A percentile compares a stretch with the other conserved stretches of the same genome.
Evolutionary conservation across 1,139 yeast species (phyloP).

Genomic region (Kurtzmaniella natalensis): DNA sequence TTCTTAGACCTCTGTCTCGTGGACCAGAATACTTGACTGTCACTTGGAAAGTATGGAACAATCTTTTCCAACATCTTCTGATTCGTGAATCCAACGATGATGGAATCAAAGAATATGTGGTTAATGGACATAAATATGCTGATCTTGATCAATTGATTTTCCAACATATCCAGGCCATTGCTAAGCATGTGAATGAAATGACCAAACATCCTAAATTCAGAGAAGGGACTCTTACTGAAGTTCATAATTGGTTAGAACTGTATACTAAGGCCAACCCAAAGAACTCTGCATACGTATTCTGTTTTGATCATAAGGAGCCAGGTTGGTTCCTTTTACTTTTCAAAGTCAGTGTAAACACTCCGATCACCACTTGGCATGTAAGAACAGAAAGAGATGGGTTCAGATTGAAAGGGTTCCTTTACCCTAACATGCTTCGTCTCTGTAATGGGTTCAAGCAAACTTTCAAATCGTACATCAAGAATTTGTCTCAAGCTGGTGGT

Average conservation of each 20-base stretch:
- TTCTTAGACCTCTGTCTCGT: slow-evolving; percentile 89
- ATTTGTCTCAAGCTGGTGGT: slow-evolving; percentile 14
- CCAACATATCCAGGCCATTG: slow-evolving; percentile 82
- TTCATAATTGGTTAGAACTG: slow-evolving; percentile 81
- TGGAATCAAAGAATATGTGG: slow-evolving; percentile 58
- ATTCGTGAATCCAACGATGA: slow-evolving; percentile 68
- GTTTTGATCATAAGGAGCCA: slow-evolving; percentile 86
- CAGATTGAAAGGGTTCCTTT: slow-evolving; percentile 70
- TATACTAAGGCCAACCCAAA: slow-evolving; percentile 89
- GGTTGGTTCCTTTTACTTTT: slow-evolving; percentile 88
- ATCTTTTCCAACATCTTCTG: slow-evolving; percentile 86
- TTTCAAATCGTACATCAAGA: slow-evolving; percentile 35
- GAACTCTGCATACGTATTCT: slow-evolving; percentile 86
- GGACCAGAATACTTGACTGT: slow-evolving; percentile 87
- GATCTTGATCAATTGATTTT: slow-evolving; percentile 93
- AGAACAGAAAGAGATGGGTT: slow-evolving; percentile 85
- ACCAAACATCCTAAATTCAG: slow-evolving; percentile 84
- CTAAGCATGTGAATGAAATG: slow-evolving; percentile 81
- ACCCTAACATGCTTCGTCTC: slow-evolving; percentile 80
- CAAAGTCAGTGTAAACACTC: slow-evolving; percentile 68
- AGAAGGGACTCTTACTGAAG: slow-evolving; percentile 75
- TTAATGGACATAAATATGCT: slow-evolving; percentile 66
- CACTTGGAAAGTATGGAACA: slow-evolving; percentile 94
- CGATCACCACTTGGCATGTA: slow-evolving; percentile 84
- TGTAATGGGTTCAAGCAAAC: slow-evolving; percentile 90